Evolutionary conservation across 495 filamentous ascomycete genomes (phyloP), one percentile per base, ranked within the genome.

Genomic region (Podospora anserina): DNA sequence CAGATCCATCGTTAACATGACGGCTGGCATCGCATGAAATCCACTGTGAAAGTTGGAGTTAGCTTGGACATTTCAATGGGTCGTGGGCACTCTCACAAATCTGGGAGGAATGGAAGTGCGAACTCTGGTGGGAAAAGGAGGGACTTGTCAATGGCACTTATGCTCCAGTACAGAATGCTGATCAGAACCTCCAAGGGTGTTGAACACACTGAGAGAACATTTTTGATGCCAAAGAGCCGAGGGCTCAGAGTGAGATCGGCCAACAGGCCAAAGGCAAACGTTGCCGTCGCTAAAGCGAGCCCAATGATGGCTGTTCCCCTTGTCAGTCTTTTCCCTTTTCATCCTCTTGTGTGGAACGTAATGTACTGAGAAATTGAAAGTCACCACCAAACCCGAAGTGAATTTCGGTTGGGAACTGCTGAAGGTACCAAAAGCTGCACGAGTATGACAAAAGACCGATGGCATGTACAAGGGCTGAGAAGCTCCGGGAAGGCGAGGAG

Each of bases 121-220:
- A 83, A 72, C 27, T 81, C 82, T 1, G 83, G 81, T 6, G 83
- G 82, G 53, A 85, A 70, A 26, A 86, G 77, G 68, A 87, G 75
- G 18, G 64, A 72, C 68, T 87, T 85, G 77, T 93, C 89, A 69
- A 92, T 89, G 60, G 82, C 76, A 20, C 87, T 85, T 23, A 97
- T 81, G 49, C 88, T 83, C 92, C 93, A 96, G 76, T 97, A 97
- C 0, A 97, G 82, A n/a, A 93, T 78, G 74, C 86, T 91, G 72
- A 97, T 91, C 34, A 97, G 77, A 27, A 94, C 87, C 72, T 92
- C 91, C 69, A 97, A 78, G 2, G 93, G 94, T 4, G 92, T 87
- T 64, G 88, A 88, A 75, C 88, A 88, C 30, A 92, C 82, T 2
- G 89, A 87, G 54, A 96, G 78, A 4, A 83, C 77, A 75, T 96